These are phyloP conservation scores for Oryza meridionalis DNA, from an alignment of 176 grass and related monocot genomes.

Conservation along the genomic window DNA sequence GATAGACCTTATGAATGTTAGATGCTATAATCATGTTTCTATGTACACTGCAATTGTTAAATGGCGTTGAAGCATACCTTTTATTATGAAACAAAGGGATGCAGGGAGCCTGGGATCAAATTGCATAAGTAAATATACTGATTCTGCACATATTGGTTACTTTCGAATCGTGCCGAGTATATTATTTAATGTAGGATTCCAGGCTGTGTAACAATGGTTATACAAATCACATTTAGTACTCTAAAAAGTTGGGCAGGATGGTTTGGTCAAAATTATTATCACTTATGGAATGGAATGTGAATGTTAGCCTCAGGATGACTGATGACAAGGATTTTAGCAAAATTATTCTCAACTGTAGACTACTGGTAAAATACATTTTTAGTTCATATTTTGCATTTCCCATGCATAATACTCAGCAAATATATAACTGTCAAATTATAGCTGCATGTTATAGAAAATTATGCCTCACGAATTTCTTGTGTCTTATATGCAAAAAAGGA, in stretches of 20 bases:
- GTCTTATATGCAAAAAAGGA: too few species aligned
- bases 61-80: too few species aligned
- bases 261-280: background rate
- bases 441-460: too few species aligned
- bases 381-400: too few species aligned
- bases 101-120: background rate
- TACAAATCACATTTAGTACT: too few species aligned
- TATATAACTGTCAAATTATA: too few species aligned
- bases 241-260: background rate
- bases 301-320: background rate
- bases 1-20: background rate
- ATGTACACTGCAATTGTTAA: too few species aligned
- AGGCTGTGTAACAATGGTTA: background rate
- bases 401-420: too few species aligned
- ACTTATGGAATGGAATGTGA: background rate
- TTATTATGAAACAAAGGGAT: too few species aligned
- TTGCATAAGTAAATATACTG: background rate
- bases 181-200: background rate
- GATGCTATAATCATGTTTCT: background rate
- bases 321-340: background rate
- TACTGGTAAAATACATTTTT: background rate
- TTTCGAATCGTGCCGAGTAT: background rate
- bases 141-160: background rate
- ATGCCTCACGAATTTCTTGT: too few species aligned
- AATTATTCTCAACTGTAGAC: background rate